Base-by-base conservation (phyloP, 176 grass and related monocot species). In the Aegilops speltoides region DNA sequence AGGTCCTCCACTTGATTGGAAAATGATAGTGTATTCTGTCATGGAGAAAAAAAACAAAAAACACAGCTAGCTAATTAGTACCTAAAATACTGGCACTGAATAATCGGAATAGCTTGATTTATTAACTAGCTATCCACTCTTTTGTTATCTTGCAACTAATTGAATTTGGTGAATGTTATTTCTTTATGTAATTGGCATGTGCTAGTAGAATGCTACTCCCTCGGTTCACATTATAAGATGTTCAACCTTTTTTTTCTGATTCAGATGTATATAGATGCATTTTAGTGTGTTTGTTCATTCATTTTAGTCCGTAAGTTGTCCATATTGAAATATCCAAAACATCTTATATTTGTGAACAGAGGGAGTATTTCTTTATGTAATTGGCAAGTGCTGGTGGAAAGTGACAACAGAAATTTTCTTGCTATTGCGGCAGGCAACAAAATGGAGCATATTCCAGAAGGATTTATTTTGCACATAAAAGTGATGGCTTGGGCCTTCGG, bases 361-460 rank as follows among this genome's bases (percentile, higher is more conserved):
- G 14, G 15, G 48, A 52, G 48, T 64, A 26, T 64, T 64, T 64
- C 4, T 64, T 31, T 45, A 59, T 50, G 25, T 50, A 16, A 77
- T 65, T 17, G 12, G 15, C 37, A 10, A 43, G 33, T 54, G 29
- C 29, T 78, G 19, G n/a, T 63, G 23, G 78, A 32, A 60, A 72
- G 40, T 87, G 41, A 76, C 23, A n/a, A 28, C 19, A 63, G 0
- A 65, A 3, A 31, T 17, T 77, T 65, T 23, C n/a, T 40, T 84
- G 19, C 23, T 68, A 43, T 66, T 25, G 24, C 63, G 23, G 3
- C 87, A 95, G 91, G 89, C 86, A 91, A 66, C 93, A 92, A 71
- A 95, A 98, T 73, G 95, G 93, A 89, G 95, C 95, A 43, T 64
- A 89, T 98, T 52, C 83, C 93, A 98, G 87, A 98, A 98, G 83